Conservation (phyloP, 768 basidiomycete species). For the Postia placenta region DNA sequence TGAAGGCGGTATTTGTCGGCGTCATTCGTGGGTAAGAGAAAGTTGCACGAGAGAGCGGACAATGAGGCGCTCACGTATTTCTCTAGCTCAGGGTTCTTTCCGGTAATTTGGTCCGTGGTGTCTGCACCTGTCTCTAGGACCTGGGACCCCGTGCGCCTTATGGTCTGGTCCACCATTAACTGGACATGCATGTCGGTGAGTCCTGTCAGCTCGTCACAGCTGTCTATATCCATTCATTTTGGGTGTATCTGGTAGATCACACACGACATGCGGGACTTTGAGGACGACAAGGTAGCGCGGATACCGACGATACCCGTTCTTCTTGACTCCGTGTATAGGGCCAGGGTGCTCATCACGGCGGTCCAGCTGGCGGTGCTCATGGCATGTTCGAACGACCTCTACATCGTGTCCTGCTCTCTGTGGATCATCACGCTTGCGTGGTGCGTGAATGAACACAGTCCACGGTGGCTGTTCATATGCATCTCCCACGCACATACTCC, state of each 20-base stretch:
- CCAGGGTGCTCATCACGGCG: conserved; percentile 5
- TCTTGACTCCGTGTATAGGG: conserved; percentile 1
- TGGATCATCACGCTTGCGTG: conserved; percentile 4
- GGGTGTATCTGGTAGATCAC: too few relatives aligned
- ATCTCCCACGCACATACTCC: conserved; percentile 9
- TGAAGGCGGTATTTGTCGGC: conserved; percentile 7
- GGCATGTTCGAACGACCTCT: conserved; percentile 2
- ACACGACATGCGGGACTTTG: conserved; percentile 7
- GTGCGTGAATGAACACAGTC: conserved; percentile 3
- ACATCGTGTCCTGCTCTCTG: conserved; percentile 8
- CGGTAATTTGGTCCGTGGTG: too few relatives aligned
- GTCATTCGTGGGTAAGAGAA: conserved; percentile 4
- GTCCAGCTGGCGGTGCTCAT: background rate
- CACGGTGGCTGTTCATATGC: conserved; percentile 1
- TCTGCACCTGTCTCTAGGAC: background rate
- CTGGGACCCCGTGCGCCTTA: conserved; percentile 5
- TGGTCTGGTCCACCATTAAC: conserved; percentile 9
- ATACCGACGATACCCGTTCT: conserved; percentile 9
- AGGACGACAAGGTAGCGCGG: conserved; percentile 2
- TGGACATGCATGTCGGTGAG: too few relatives aligned
- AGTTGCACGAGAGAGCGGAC: too few relatives aligned
- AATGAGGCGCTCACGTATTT: too few relatives aligned
- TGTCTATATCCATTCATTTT: too few relatives aligned
- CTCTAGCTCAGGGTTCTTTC: too few relatives aligned
- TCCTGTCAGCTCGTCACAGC: too few relatives aligned